These are phyloP conservation scores for Cryptosporidium tyzzeri DNA, from an alignment of 169 alveolate genomes.

Conservation along the genomic window DNA sequence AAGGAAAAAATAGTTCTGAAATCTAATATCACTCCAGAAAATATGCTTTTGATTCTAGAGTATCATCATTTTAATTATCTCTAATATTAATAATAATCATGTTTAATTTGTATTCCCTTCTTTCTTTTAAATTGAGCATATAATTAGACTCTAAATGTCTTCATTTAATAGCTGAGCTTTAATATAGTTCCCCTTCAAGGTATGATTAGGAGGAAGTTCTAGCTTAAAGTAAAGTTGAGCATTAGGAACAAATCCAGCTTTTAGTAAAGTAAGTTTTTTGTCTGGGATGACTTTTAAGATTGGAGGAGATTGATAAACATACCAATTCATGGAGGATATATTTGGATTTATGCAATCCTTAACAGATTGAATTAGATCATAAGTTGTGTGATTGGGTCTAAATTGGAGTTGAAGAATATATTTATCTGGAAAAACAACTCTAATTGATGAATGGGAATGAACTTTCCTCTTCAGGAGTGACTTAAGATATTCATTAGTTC, in stretches of 20 bases:
- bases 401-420: slow-evolving; percentile 59
- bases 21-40: neutral
- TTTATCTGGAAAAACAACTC: slow-evolving; percentile 64
- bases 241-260: slow-evolving; percentile 70
- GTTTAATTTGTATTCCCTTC: neutral
- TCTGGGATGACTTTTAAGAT: slow-evolving; percentile 36
- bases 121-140: neutral
- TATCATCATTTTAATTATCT: neutral
- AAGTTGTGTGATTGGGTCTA: slow-evolving; percentile 55
- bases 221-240: slow-evolving; percentile 62
- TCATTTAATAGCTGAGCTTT: slow-evolving; percentile 31
- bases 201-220: slow-evolving; percentile 56
- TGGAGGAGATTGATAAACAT: slow-evolving; percentile 66
- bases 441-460: slow-evolving; percentile 36
- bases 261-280: slow-evolving; percentile 3
- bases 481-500: slow-evolving; percentile 44
- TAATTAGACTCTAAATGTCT: neutral
- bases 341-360: slow-evolving; percentile 53
- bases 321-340: slow-evolving; percentile 47
- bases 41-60: neutral
- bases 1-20: neutral
- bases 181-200: slow-evolving; percentile 36
- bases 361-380: slow-evolving; percentile 51
- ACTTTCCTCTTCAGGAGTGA: slow-evolving; percentile 18
- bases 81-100: neutral